A percentile compares a stretch with the other conserved stretches of the same genome.
Conservation (phyloP, 192 early-diverging fungal genomes). For the Spinellus fusiger region DNA sequence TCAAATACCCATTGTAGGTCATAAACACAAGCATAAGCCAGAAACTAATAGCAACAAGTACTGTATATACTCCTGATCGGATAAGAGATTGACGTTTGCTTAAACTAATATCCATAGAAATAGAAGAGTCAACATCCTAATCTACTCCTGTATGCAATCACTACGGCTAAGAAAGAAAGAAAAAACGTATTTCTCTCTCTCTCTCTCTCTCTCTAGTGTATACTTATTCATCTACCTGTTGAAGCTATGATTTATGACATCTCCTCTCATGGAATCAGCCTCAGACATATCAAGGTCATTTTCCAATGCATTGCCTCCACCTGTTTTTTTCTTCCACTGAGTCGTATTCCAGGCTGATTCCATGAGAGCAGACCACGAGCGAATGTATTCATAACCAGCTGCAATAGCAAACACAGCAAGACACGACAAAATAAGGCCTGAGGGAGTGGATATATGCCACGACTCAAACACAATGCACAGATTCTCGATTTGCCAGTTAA, state of each 20-base stretch:
- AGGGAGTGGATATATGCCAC: conserved; percentile 56
- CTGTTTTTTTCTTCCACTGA: conserved; percentile 14
- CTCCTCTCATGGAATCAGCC: conserved; percentile 5
- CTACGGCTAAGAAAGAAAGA: too few species aligned
- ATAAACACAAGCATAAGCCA: conserved; percentile 79
- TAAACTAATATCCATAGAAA: neutral
- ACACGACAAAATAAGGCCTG: conserved; percentile 53
- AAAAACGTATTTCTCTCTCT: too few species aligned
- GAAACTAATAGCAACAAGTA: conserved; percentile 62
- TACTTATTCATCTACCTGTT: too few species aligned
- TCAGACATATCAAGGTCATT: conserved; percentile 17
- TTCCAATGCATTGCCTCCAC: neutral
- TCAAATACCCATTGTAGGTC: conserved; percentile 78
- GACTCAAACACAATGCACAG: conserved; percentile 67
- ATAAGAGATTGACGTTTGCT: conserved; percentile 40
- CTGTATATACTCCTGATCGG: conserved; percentile 59
- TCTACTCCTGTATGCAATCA: too few species aligned
- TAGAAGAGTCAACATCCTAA: neutral
- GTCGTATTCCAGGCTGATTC: conserved; percentile 31
- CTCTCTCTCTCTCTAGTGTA: too few species aligned
- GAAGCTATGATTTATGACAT: too few species aligned
- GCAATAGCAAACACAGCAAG: conserved; percentile 42
- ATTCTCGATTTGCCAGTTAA: conserved; percentile 69
- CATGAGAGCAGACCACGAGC: conserved; percentile 24
- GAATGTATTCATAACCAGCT: conserved; percentile 44